Evolutionary conservation across 352 stramenopile species (phyloP), one percentile per base, ranked within the genome.

Genomic region (Phytopythium boreale): DNA sequence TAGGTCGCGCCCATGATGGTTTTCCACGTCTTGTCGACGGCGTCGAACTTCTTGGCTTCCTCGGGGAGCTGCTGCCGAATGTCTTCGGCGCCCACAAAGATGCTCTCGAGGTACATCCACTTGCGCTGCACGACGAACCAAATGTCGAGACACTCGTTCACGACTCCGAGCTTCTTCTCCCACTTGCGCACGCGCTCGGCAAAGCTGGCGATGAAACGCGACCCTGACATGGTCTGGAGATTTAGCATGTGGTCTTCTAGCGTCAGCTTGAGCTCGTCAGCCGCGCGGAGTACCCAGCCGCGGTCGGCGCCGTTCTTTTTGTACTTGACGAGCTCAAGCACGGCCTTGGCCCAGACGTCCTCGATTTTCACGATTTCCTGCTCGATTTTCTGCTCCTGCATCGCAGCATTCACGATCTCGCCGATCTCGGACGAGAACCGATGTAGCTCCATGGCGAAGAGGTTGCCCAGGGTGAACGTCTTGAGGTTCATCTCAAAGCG

Each of bases 61-160:
- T 98, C 93, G 0, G 92, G 93, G 8, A 98, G 70, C 64, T 98
- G 93, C 59, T 97, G 88, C 0, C 93, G 88, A 69, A 98, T 98
- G 66, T 98, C 93, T 67, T 98, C 92, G 0, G 89, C 88, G 3
- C 91, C 91, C 14, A 98, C 88, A 59, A 98, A 98, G 67, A 98
- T 98, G 61, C 85, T 96, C 64, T 98, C 93, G 20, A 98, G 82
- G 65, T 98, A 98, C 92, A 98, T 97, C 93, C 93, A 98, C 74
- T 98, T 97, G 36, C 90, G 85, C 75, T 98, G 93, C 19, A 98
- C 93, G 26, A 96, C 81, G 59, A 96, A 98, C 92, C 92, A 98
- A 62, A 97, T 81, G 65, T 98, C 91, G 0, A 98, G 59, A 36
- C 84, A 96, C 56, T 98, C 93, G 64, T 95, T 96, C 50, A 98